These are phyloP conservation scores for Coniosporium tulheliwenetii DNA, from an alignment of 2,329 filamentous ascomycete genomes.

Conservation along the genomic window DNA sequence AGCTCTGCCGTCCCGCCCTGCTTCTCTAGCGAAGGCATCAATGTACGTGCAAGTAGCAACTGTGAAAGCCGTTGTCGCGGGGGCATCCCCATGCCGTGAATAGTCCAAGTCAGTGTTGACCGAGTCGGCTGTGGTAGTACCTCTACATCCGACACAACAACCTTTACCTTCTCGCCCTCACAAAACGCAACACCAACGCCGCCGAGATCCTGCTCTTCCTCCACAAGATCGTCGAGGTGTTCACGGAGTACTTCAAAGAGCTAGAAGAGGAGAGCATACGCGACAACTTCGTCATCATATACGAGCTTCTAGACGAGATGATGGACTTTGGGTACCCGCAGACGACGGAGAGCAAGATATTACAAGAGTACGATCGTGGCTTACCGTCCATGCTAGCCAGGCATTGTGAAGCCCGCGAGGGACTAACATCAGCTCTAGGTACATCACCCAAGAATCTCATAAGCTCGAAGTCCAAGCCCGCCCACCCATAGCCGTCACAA, in stretches of 20 bases:
- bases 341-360: conserved; percentile 94
- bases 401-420: neutral
- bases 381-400: neutral
- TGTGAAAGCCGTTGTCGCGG: neutral
- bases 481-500: conserved; percentile 93
- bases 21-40: conserved; percentile 97
- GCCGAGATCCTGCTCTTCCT: conserved; percentile 97
- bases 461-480: conserved; percentile 94
- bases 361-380: conserved; percentile 53
- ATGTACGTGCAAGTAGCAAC: conserved; percentile 41
- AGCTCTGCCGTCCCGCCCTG: conserved; percentile 93
- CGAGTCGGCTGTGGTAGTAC: conserved; percentile 41
- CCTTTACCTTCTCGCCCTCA: conserved; percentile 91
- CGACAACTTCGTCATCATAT: conserved; percentile 99
- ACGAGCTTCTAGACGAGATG: conserved; percentile 98
- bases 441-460: conserved; percentile 98
- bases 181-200: conserved; percentile 97
- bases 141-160: conserved; percentile 99
- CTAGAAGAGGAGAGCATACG: conserved; percentile 96
- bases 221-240: conserved; percentile 96
- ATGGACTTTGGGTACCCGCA: conserved; percentile 99
- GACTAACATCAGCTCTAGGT: conserved; percentile 26
- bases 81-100: neutral
- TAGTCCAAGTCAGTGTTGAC: neutral
- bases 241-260: conserved; percentile 99